Evolutionary conservation across 805 yeast species (phyloP), one percentile per base, ranked within the genome.

Genomic region (Schwanniomyces sp.): DNA sequence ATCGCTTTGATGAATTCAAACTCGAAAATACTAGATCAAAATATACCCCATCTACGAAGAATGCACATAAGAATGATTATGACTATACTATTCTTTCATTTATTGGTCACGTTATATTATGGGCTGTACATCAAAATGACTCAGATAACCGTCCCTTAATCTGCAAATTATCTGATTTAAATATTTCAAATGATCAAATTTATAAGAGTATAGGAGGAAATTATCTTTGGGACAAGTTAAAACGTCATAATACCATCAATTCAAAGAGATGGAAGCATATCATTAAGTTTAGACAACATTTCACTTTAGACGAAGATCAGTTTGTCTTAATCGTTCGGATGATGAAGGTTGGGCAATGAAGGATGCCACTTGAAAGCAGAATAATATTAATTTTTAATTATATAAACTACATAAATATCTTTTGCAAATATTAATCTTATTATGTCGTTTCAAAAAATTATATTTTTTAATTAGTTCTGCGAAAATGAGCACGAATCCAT

Each of bases 241-340:
- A 60, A 38, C 62, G 69, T 44, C 64, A 63, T 41, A 53, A 59
- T n/a, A 48, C 61, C 6, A 69, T 71, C 54, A 70, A 69, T 48
- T 57, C 69, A 42, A 70, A 70, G 47, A 59, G 76, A 44, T 72
- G 76, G 76, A 72, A 72, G 49, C 75, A 70, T 46, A 58, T 72
- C 14, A 63, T 64, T 39, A 70, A 69, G 48, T 69, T 66, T 50
- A 60, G 75, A 49, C 65, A 61, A 40, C 49, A 59, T 11, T 72
- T 70, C 45, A 61, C 70, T 5, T 68, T 56, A 40, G 75, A 71
- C 54, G 72, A 64, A 43, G 70, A 72, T 44, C 74, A 71, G 54
- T 72, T 72, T 46, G 60, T 70, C 49, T 59, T 70, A 48, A 62
- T 69, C 7, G 54, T 70, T 44, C 59, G 72, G 36, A 66, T 67